These are phyloP conservation scores for Leishmania tropica DNA, from an alignment of 208 protist genomes.

Conservation along the genomic window DNA sequence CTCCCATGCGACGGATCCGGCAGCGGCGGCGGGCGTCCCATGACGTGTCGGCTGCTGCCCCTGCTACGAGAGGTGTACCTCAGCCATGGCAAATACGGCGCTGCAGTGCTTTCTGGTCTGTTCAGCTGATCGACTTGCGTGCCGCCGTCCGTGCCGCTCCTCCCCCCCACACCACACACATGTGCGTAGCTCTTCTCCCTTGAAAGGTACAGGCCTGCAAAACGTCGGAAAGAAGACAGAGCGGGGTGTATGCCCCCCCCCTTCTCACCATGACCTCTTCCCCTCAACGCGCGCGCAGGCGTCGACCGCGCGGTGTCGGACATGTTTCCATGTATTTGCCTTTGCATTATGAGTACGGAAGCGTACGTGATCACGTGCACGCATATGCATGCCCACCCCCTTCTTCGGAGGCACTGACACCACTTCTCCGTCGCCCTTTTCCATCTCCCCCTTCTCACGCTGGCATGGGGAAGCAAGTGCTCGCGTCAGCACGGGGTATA, in stretches of 20 bases:
- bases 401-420: not conserved
- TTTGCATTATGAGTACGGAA: not conserved
- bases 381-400: not conserved
- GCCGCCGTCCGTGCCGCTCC: not conserved
- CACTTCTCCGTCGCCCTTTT: not conserved
- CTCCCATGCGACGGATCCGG: not conserved
- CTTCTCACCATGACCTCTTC: not conserved
- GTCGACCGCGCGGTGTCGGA: not conserved
- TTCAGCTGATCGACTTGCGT: not conserved
- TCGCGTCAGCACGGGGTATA: not conserved
- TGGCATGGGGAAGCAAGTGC: not conserved
- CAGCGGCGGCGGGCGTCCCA: not conserved
- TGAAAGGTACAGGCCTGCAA: not conserved
- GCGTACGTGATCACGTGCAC: not conserved
- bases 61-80: constrained; percentile 27
- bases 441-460: not conserved
- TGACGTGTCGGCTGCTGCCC: not conserved
- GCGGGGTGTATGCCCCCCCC: not conserved
- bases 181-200: not conserved
- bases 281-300: not conserved
- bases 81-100: constrained; percentile 23
- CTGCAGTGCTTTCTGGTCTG: constrained; percentile 15
- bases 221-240: not conserved
- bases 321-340: not conserved
- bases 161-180: not conserved